Percentiles rank a stretch among this genome's conserved stretches.
Conservation (phyloP, 2,329 filamentous ascomycete genomes). For the Fusarium sp. region DNA sequence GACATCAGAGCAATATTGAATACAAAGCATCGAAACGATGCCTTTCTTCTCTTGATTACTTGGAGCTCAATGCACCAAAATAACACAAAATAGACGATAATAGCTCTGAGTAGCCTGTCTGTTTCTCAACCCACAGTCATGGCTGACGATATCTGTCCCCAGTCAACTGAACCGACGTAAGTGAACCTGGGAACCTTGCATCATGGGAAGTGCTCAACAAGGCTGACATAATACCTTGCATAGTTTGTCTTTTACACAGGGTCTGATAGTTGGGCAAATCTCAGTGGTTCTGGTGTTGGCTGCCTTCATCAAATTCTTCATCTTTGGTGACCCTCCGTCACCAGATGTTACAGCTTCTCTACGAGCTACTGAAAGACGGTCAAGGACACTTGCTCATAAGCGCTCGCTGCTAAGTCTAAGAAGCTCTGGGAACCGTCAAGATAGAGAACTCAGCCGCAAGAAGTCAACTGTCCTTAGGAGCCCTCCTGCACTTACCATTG, state of each 20-base stretch:
- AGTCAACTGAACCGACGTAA: constrained; percentile 60
- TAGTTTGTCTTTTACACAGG: constrained; percentile 92
- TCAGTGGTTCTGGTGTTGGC: constrained; percentile 92
- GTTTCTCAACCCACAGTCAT: constrained; percentile 46
- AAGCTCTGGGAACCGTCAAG: constrained; percentile 58
- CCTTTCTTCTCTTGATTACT: not conserved
- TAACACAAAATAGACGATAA: not conserved
- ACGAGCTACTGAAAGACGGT: constrained; percentile 79
- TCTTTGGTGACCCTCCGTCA: constrained; percentile 93
- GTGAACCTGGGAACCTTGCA: constrained; percentile 20
- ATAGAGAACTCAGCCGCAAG: constrained; percentile 69
- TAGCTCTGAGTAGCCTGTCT: not conserved
- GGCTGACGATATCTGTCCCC: constrained; percentile 59
- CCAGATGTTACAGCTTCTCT: constrained; percentile 83
- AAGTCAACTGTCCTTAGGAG: constrained; percentile 80
- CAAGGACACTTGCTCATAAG: constrained; percentile 81
- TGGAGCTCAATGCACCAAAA: not conserved
- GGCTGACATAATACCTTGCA: constrained; percentile 7
- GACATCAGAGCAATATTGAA: constrained; percentile 33
- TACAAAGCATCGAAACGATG: constrained; percentile 17
- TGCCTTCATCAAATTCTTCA: constrained; percentile 99
- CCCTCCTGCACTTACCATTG: constrained; percentile 84
- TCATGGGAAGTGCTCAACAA: constrained; percentile 7
- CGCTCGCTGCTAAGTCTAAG: constrained; percentile 77
- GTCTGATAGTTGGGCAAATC: constrained; percentile 91